Conservation (phyloP, 768 basidiomycete species). For the Xerocomellus amylosporus region DNA sequence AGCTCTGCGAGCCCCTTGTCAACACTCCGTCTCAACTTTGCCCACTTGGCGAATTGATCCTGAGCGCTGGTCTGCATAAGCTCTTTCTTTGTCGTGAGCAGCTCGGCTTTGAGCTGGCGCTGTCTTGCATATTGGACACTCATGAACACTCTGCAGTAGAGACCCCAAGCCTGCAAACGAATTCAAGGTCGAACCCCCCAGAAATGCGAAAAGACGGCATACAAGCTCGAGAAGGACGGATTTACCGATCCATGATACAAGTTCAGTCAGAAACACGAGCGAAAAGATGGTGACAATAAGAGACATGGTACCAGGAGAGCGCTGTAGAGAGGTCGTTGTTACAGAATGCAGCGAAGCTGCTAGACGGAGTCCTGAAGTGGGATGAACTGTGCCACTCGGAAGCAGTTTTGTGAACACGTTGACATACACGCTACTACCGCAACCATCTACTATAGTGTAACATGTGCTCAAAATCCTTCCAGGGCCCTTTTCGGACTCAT, state of each 20-base stretch:
- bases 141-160: conserved; percentile 68
- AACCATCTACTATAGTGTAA: not conserved
- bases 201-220: conserved; percentile 32
- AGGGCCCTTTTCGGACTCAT: not conserved
- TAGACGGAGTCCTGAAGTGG: not conserved
- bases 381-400: conserved; percentile 1
- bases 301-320: conserved; percentile 48
- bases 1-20: conserved; percentile 91
- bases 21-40: conserved; percentile 82
- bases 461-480: not conserved
- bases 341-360: conserved; percentile 6
- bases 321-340: not conserved
- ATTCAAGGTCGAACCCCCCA: conserved; percentile 3
- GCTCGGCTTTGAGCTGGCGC: conserved; percentile 70
- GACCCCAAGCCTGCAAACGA: conserved; percentile 59
- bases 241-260: conserved; percentile 87
- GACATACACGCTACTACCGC: conserved; percentile 3
- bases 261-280: conserved; percentile 77
- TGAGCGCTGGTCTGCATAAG: conserved; percentile 89
- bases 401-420: conserved; percentile 15
- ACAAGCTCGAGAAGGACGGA: conserved; percentile 80
- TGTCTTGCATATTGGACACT: conserved; percentile 55
- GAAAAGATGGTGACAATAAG: conserved; percentile 79
- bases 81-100: conserved; percentile 79
- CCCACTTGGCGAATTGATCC: conserved; percentile 99